These are phyloP conservation scores for Phialophora macrospora DNA, from an alignment of 2,329 filamentous ascomycete species.

Conservation along the genomic window DNA sequence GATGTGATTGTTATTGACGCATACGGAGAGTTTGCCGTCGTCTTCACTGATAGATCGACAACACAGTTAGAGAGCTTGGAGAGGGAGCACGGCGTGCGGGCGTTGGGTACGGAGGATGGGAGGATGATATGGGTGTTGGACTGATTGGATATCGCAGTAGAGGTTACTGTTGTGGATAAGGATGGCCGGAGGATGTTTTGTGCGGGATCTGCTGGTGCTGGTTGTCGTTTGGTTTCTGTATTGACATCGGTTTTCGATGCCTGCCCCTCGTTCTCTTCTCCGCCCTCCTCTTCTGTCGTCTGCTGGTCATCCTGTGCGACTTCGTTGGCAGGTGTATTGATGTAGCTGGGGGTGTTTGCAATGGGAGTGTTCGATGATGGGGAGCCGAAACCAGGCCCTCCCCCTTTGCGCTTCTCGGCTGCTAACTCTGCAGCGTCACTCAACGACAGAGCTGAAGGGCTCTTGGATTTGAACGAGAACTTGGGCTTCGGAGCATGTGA, in stretches of 20 bases:
- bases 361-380: constrained; percentile 48
- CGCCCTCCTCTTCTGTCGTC: constrained; percentile 43
- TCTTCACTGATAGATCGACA: constrained; percentile 76
- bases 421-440: constrained; percentile 62
- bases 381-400: constrained; percentile 49
- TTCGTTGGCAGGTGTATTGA: constrained; percentile 32
- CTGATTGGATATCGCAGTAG: constrained; percentile 70
- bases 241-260: background rate
- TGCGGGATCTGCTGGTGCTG: constrained; percentile 37
- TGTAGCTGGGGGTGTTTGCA: constrained; percentile 33
- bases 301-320: constrained; percentile 40
- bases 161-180: constrained; percentile 65
- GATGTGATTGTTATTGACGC: constrained; percentile 72
- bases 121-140: constrained; percentile 75
- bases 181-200: constrained; percentile 55
- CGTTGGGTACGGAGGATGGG: constrained; percentile 70
- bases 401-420: constrained; percentile 52
- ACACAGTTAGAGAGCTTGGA: constrained; percentile 72
- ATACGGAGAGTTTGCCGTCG: constrained; percentile 59
- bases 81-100: constrained; percentile 74
- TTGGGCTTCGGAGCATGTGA: constrained; percentile 74
- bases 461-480: constrained; percentile 79
- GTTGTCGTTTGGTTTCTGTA: constrained; percentile 13
- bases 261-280: constrained; percentile 28
- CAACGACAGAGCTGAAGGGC: constrained; percentile 59